Evolutionary conservation across 495 filamentous ascomycete genomes (phyloP), one percentile per base, ranked within the genome.

Genomic region (Lindgomyces ingoldianus): DNA sequence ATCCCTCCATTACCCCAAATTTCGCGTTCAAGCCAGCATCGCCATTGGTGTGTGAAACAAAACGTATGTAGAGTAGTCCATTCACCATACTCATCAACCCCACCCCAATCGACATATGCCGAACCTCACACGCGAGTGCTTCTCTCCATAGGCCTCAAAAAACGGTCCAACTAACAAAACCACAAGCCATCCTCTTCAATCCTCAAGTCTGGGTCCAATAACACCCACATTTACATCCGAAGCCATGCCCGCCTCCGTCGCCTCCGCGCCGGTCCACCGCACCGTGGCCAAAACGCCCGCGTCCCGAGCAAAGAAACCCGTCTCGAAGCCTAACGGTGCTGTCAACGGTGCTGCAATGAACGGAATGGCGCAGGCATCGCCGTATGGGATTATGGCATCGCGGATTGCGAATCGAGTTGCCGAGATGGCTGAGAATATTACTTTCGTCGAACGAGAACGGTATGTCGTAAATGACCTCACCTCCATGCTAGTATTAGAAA

Each of bases 391-490:
- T 58, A 77, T 77, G 75, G 74, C 74, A 1, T 57, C 53, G 18
- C 42, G 75, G 44, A 73, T 77, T 57, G 73, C 73, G 14, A 78
- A 76, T 65, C 65, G 75, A 44, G 74, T 78, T 30, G 75, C 72
- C 21, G 75, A 78, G 59, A 75, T 78, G 71, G 75, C 75, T 11
- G 75, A 78, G 69, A 78, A 75, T 67, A 75, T 75, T 45, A 75
- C 74, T 21, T 74, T 78, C 42, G 73, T 75, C n/a, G 75, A 78
- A 71, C 72, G 71, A 2, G 55, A 69, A 62, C 54, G 36, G 74
- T 75, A 63, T n/a, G 69, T 57, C 21, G 1, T 19, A 21, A 21
- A 10, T 49, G 3, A 45, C 4, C 50, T 59, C n/a, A n/a, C n/a
- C n/a, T n/a, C n/a, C n/a, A n/a, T n/a, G n/a, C n/a, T n/a, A n/a